A percentile compares a stretch with the other conserved stretches of the same genome.
Conservation (phyloP, 208 protist species). For the Leptomonas pyrrhocoris region DNA sequence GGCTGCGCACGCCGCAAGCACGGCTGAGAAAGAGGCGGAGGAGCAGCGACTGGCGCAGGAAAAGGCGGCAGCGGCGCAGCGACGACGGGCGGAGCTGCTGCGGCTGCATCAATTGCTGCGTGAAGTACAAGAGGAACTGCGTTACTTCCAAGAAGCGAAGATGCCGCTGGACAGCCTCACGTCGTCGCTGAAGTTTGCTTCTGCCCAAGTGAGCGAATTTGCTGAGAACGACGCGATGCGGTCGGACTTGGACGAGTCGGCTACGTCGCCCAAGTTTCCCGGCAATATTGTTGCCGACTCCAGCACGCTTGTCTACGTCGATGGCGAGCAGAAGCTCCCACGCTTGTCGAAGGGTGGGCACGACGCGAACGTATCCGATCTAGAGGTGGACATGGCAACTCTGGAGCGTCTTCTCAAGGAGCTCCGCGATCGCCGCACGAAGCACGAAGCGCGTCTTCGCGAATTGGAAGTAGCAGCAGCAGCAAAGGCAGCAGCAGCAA, state of each 20-base stretch:
- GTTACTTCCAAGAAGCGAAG: neutral
- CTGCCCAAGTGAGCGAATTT: slow-evolving; percentile 8
- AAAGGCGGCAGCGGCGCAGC: neutral
- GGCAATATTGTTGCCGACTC: neutral
- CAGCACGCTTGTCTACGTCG: slow-evolving; percentile 10
- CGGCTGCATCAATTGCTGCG: slow-evolving; percentile 7
- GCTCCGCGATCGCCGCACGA: slow-evolving; percentile 9
- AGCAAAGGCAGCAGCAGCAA: neutral
- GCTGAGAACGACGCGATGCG: neutral
- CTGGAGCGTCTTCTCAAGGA: slow-evolving; percentile 21
- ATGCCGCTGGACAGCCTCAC: slow-evolving; percentile 16
- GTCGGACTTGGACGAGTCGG: neutral
- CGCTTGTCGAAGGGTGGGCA: neutral
- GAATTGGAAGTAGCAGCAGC: slow-evolving; percentile 8
- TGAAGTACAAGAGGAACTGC: slow-evolving; percentile 12
- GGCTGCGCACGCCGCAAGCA: neutral
- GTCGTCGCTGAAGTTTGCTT: slow-evolving; percentile 2
- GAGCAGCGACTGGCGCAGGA: neutral
- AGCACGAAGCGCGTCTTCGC: slow-evolving; percentile 5
- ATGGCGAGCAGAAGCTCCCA: neutral
- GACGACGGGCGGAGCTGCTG: neutral
- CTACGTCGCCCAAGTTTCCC: neutral
- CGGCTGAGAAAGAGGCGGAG: neutral
- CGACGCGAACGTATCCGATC: neutral
- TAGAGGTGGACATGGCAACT: slow-evolving; percentile 7